These are phyloP conservation scores for Nothophaeocryptopus gaeumannii DNA, from an alignment of 2,329 filamentous ascomycete species.

Conservation along the genomic window DNA sequence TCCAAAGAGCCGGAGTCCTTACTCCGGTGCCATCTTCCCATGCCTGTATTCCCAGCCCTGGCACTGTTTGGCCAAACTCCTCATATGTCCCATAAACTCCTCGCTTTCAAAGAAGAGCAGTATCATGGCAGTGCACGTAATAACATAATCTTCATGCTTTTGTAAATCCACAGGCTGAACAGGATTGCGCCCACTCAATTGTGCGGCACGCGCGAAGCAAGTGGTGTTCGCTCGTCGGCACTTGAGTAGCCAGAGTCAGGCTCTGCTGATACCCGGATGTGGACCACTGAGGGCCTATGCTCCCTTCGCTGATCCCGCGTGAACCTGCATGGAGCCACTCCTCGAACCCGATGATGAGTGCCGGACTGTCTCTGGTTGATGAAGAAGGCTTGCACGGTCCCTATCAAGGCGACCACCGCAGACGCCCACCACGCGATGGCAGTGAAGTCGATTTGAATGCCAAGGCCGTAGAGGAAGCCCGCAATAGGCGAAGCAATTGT, in stretches of 20 bases:
- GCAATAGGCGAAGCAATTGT: slow-evolving; percentile 67
- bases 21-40: too few relatives aligned
- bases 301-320: slow-evolving; percentile 24
- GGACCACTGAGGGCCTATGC: slow-evolving; percentile 26
- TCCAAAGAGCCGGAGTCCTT: too few relatives aligned
- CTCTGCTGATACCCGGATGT: slow-evolving; percentile 25
- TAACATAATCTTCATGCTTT: too few relatives aligned
- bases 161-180: too few relatives aligned
- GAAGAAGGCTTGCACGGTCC: slow-evolving; percentile 56
- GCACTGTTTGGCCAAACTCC: too few relatives aligned
- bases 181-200: too few relatives aligned
- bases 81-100: too few relatives aligned
- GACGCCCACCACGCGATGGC: slow-evolving; percentile 64
- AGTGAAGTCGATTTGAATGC: slow-evolving; percentile 56
- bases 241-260: slow-evolving; percentile 23
- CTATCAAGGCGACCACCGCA: slow-evolving; percentile 54
- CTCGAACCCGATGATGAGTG: slow-evolving; percentile 29
- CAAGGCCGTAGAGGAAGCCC: slow-evolving; percentile 64
- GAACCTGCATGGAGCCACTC: slow-evolving; percentile 29
- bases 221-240: slow-evolving; percentile 25
- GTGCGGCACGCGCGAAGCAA: slow-evolving; percentile 11
- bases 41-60: too few relatives aligned
- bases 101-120: too few relatives aligned
- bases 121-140: too few relatives aligned
- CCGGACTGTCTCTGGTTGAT: slow-evolving; percentile 51